Evolutionary conservation across 768 basidiomycete species (phyloP).

Genomic region (Boletus edulis): DNA sequence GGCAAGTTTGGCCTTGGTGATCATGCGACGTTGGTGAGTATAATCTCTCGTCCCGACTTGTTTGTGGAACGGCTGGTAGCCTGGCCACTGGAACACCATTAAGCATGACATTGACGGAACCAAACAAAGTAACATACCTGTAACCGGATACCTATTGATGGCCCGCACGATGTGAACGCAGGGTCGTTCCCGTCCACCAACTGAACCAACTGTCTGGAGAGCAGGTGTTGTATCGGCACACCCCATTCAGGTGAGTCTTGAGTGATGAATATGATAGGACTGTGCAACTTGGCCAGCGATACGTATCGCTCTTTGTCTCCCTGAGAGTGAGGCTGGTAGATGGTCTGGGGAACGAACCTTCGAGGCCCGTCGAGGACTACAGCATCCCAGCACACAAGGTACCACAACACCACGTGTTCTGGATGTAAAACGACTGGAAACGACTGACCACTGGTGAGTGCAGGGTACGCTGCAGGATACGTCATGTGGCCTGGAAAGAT

Average conservation of each 20-base stretch:
- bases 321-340: conserved; percentile 68
- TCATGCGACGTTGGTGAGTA: conserved; percentile 62
- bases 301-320: conserved; percentile 73
- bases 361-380: conserved; percentile 33
- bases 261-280: conserved; percentile 58
- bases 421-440: not conserved
- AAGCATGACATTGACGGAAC: not conserved
- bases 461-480: not conserved
- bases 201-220: conserved; percentile 52
- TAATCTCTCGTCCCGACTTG: conserved; percentile 75
- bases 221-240: conserved; percentile 53
- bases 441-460: not conserved
- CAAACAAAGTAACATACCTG: conserved; percentile 41
- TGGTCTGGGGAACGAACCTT: conserved; percentile 58
- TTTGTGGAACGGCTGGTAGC: conserved; percentile 65
- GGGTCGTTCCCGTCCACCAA: conserved; percentile 53
- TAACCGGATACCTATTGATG: conserved; percentile 68
- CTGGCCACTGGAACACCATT: conserved; percentile 59
- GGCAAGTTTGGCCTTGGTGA: conserved; percentile 65
- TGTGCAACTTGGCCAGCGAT: conserved; percentile 56
- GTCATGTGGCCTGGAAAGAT: not conserved
- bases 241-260: conserved; percentile 55
- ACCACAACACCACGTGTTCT: conserved; percentile 4
- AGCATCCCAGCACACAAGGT: not conserved
- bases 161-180: conserved; percentile 64